A percentile compares a stretch with the other conserved stretches of the same genome.
Conservation (phyloP, 1,139 yeast species). For the Oligophagozyma castellii region DNA sequence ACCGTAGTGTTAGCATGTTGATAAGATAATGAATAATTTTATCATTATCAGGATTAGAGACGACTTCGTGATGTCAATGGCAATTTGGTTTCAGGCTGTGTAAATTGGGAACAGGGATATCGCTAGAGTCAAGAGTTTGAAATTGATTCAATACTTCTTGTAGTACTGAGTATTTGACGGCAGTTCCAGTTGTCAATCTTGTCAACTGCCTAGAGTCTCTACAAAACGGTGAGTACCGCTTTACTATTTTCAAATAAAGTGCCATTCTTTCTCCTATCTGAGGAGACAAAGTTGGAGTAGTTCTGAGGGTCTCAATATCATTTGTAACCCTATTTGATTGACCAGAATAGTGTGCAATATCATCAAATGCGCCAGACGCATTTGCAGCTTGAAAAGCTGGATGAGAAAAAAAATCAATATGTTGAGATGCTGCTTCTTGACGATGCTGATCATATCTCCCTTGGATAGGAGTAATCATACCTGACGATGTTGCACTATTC, state of each 20-base stretch:
- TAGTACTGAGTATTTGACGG: slow-evolving; percentile 28
- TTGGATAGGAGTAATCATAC: slow-evolving; percentile 2
- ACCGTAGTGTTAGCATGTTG: too few species aligned
- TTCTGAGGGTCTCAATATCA: slow-evolving; percentile 15
- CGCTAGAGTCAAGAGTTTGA: slow-evolving; percentile 25
- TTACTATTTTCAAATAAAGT: slow-evolving; percentile 46
- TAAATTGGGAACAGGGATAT: slow-evolving; percentile 29
- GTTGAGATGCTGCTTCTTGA: slow-evolving; percentile 8
- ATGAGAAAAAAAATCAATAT: slow-evolving; percentile 18
- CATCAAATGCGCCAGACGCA: slow-evolving; percentile 27
- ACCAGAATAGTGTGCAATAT: slow-evolving; percentile 8
- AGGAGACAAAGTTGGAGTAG: slow-evolving; percentile 7
- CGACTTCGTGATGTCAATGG: too few species aligned
- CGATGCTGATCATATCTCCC: slow-evolving; percentile 1
- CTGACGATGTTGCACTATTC: slow-evolving; percentile 3
- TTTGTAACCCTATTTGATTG: slow-evolving; percentile 1
- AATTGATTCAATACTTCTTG: slow-evolving; percentile 28
- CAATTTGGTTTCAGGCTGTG: slow-evolving; percentile 17
- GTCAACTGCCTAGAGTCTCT: slow-evolving; percentile 33
- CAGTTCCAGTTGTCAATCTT: slow-evolving; percentile 30
- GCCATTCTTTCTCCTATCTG: slow-evolving; percentile 33
- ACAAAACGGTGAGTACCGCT: slow-evolving; percentile 35
- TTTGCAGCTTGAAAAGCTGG: slow-evolving; percentile 27
- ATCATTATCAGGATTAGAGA: too few species aligned
- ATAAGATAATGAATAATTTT: too few species aligned